Conservation (phyloP, 371 early-diverging fungal genomes). For the Mortierella sp. region DNA sequence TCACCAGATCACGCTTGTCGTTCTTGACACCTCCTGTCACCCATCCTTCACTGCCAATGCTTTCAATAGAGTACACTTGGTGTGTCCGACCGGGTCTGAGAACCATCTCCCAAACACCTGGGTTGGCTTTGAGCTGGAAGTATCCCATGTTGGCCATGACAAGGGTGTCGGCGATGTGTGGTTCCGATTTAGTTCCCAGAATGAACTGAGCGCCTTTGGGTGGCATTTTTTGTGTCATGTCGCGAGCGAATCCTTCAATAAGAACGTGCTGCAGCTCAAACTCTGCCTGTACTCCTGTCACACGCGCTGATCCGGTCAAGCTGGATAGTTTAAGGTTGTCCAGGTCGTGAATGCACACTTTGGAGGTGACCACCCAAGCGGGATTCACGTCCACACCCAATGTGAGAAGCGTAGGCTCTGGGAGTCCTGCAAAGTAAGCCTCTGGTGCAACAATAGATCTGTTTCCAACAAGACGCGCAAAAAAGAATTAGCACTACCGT, state of each 20-base stretch:
- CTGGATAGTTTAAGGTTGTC: slow-evolving; percentile 86
- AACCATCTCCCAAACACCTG: slow-evolving; percentile 86
- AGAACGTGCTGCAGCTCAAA: slow-evolving; percentile 87
- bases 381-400: slow-evolving; percentile 85
- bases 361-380: slow-evolving; percentile 90
- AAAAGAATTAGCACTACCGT: background rate
- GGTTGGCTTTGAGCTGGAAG: slow-evolving; percentile 91
- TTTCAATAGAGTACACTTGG: slow-evolving; percentile 79
- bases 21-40: slow-evolving; percentile 56
- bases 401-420: slow-evolving; percentile 82
- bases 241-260: slow-evolving; percentile 90
- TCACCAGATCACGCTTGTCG: slow-evolving; percentile 60
- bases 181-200: slow-evolving; percentile 70
- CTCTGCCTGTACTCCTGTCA: slow-evolving; percentile 72
- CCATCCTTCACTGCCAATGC: slow-evolving; percentile 72
- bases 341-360: slow-evolving; percentile 84
- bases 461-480: background rate
- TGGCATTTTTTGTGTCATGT: slow-evolving; percentile 68
- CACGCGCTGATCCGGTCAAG: slow-evolving; percentile 49
- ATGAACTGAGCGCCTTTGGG: slow-evolving; percentile 92
- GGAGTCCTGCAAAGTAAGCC: slow-evolving; percentile 80
- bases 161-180: slow-evolving; percentile 83
- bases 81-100: slow-evolving; percentile 85
- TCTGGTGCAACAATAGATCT: slow-evolving; percentile 55
- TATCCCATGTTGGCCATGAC: slow-evolving; percentile 98